These are phyloP conservation scores for Lecanoromycetidae sp. DNA, from an alignment of 2,329 filamentous ascomycete species.

Conservation along the genomic window DNA sequence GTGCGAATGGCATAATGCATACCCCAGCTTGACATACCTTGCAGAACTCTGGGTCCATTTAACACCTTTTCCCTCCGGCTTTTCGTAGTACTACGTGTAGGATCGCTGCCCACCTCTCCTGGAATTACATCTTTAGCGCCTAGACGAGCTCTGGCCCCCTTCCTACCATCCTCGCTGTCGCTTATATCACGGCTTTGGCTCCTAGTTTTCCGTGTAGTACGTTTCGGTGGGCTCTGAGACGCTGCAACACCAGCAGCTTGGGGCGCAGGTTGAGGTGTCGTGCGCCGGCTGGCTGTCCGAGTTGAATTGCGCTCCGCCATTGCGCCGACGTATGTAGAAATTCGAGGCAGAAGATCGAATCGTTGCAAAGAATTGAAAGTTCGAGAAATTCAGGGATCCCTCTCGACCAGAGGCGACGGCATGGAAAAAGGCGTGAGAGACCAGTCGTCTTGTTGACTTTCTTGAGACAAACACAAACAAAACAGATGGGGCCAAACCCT, in stretches of 20 bases:
- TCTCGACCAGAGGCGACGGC: no score
- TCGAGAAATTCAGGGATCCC: no score
- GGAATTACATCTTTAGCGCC: conserved; percentile 23
- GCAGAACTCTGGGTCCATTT: not conserved
- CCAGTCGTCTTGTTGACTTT: no score
- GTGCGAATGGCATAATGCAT: not conserved
- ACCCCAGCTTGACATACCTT: not conserved
- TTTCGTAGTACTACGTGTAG: not conserved
- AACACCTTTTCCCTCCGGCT: not conserved
- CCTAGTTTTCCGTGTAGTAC: conserved; percentile 23
- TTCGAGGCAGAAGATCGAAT: no score
- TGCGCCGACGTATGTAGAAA: no score
- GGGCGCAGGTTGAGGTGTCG: conserved; percentile 16
- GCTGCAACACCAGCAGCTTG: not conserved
- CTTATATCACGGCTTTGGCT: conserved; percentile 31
- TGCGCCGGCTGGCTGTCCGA: conserved; percentile 26
- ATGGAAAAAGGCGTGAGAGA: no score
- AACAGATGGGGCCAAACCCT: no score
- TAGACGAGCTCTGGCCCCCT: conserved; percentile 20
- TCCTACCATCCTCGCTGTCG: conserved; percentile 14
- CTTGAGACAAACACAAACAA: no score
- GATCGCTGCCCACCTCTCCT: conserved; percentile 22
- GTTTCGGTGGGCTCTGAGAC: conserved; percentile 4
- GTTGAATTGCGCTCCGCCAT: conserved; percentile 27
- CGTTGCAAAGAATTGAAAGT: no score